Evolutionary conservation across 2,329 filamentous ascomycete genomes (phyloP).

Genomic region (Fusarium anthophilum): DNA sequence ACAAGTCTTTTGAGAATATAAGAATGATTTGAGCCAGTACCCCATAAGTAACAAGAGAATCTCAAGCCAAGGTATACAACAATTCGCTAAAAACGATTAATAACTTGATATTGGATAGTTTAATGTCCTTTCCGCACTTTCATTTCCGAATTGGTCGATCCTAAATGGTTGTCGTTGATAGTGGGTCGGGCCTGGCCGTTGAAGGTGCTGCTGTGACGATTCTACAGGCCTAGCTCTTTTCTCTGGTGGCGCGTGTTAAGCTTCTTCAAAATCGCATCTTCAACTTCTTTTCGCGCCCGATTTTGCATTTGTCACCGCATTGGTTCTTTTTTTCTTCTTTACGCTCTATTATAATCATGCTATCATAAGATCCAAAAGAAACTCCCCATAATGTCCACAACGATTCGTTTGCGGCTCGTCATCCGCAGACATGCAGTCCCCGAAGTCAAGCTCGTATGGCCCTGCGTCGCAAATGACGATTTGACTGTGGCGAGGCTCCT

Average conservation of each 20-base stretch:
- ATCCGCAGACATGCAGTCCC: slow-evolving; percentile 80
- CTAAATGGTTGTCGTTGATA: not conserved
- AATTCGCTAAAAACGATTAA: not conserved
- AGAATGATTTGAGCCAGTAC: not conserved
- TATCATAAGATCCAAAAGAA: not conserved
- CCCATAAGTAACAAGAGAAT: too few relatives aligned
- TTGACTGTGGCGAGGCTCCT: slow-evolving; percentile 81
- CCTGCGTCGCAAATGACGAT: slow-evolving; percentile 64
- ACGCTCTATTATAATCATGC: slow-evolving; percentile 20
- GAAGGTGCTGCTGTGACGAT: slow-evolving; percentile 10
- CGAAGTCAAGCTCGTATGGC: slow-evolving; percentile 77
- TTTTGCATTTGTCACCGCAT: not conserved
- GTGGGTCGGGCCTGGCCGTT: slow-evolving; percentile 5
- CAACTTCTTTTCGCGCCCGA: slow-evolving; percentile 7
- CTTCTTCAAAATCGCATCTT: slow-evolving; percentile 24
- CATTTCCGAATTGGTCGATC: not conserved
- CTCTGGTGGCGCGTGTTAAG: slow-evolving; percentile 24
- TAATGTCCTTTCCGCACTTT: not conserved
- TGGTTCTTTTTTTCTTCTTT: not conserved
- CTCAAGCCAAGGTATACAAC: not conserved
- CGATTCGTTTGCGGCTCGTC: slow-evolving; percentile 76
- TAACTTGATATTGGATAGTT: not conserved
- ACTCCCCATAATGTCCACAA: slow-evolving; percentile 42
- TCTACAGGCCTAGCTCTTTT: slow-evolving; percentile 13
- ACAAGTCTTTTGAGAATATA: not conserved